phyloP scores from a whole-genome alignment of 1,139 yeast genomes.

The Debaryomycetaceae sp. region DNA sequence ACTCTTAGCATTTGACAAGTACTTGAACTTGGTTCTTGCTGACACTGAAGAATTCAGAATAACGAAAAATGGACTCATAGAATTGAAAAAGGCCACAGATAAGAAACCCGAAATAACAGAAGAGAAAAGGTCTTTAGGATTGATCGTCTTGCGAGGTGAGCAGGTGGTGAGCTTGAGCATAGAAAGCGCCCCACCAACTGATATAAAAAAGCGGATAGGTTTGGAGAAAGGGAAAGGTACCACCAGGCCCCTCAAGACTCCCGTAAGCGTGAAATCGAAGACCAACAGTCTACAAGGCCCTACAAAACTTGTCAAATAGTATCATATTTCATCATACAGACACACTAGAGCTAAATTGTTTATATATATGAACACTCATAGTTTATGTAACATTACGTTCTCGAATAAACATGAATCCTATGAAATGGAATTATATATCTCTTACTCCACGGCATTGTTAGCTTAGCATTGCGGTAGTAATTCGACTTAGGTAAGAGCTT shows the following conservation, averaged over 20 bases:
- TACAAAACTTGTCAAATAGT: not conserved
- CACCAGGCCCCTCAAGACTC: slow-evolving; percentile 37
- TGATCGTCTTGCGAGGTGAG: slow-evolving; percentile 84
- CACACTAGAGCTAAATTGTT: not conserved
- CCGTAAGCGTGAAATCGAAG: slow-evolving; percentile 18
- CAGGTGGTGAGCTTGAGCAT: slow-evolving; percentile 80
- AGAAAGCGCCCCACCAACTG: slow-evolving; percentile 71
- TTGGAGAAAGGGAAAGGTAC: slow-evolving; percentile 46
- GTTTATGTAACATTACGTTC: not conserved
- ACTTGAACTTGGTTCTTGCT: slow-evolving; percentile 80
- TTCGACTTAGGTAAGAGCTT: not conserved
- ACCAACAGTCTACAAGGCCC: slow-evolving; percentile 12
- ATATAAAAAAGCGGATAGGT: slow-evolving; percentile 39
- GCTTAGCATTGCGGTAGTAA: not conserved
- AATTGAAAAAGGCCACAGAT: slow-evolving; percentile 29
- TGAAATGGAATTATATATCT: not conserved
- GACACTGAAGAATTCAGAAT: slow-evolving; percentile 83
- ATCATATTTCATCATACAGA: no score
- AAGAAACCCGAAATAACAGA: slow-evolving; percentile 30
- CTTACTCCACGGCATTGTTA: not conserved
- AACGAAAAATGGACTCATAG: slow-evolving; percentile 55
- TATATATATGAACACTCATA: not conserved
- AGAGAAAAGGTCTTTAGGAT: slow-evolving; percentile 72
- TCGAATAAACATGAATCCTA: not conserved
- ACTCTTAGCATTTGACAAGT: slow-evolving; percentile 83